Base-by-base conservation (phyloP, 768 basidiomycete genomes). In the Rhodotorula kratochvilovae region DNA sequence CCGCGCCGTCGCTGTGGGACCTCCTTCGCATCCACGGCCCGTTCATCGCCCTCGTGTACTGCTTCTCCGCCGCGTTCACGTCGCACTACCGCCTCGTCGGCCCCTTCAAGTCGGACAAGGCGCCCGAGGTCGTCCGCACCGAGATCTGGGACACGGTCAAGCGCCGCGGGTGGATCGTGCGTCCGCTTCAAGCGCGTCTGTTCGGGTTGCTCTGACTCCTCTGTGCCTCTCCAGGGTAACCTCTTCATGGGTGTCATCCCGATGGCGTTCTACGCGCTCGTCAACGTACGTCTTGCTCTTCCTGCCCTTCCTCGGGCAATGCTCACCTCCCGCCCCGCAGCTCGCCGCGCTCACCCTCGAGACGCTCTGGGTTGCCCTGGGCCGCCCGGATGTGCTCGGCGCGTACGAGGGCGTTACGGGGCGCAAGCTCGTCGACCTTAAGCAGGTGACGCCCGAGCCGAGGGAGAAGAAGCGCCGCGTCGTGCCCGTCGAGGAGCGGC, bases 81-180 rank as follows among this genome's bases (percentile, higher is more conserved):
- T 78, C 85, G 10, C 86, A 86, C 76, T 87, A 87, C 73, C 84
- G 87, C 35, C 81, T 87, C 16, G 76, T 83, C 50, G 86, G 86
- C 0, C 87, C 86, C 0, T 87, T 81, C 79, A 79, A 77, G 45
- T 83, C 83, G 16, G 45, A 77, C 3, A 66, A 56, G 23, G 85
- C 85, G 17, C 81, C 83, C 3, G 67, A 79, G 15, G 81, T 85
- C 35, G 82, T 85, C 68, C 83, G 82, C 76, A 85, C 83, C 4
- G 87, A 87, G 77, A 78, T 87, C 13, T 87, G 85, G 85, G 86
- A 87, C 35, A 86, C 86, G 3, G 84, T 87, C 62, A 82, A 80
- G 6, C 82, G 87, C 0, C 79, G 87, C 61, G 86, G 86, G 1
- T 31, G 86, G 21, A 66, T 85, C 11, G 54, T 55, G 33, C 33